Percentiles rank a stretch among this genome's conserved stretches.
phyloP scores from a whole-genome alignment of 371 early-diverging fungal genomes.

The Dinochytrium kinnereticum region DNA sequence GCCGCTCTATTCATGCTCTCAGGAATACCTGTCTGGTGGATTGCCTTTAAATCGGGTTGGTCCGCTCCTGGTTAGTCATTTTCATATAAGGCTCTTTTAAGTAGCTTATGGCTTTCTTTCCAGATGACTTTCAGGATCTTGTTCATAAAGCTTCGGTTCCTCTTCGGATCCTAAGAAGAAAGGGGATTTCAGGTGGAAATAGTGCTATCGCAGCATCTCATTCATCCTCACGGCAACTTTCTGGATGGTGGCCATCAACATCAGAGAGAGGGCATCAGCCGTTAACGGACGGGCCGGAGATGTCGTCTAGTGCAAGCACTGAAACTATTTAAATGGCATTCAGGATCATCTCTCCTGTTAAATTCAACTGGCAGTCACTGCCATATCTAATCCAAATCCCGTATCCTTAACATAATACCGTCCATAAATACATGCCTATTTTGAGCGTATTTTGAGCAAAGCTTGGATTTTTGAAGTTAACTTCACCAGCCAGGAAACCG shows the following conservation, averaged over 20 bases:
- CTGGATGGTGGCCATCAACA: neutral
- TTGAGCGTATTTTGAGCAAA: no score
- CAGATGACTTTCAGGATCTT: neutral
- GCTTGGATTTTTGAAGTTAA: no score
- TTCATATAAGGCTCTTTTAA: neutral
- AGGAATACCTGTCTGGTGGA: conserved; percentile 38
- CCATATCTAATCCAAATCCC: no score
- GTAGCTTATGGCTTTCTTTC: neutral
- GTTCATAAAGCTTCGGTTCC: neutral
- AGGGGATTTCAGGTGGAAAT: no score
- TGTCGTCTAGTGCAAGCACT: neutral
- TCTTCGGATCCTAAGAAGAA: neutral
- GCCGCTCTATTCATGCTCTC: conserved; percentile 28
- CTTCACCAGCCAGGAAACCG: no score
- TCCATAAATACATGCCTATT: no score
- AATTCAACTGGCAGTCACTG: no score
- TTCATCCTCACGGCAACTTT: no score
- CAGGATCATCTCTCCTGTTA: no score
- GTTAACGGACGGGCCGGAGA: neutral
- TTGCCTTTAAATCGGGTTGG: conserved; percentile 23
- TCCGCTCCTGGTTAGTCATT: neutral
- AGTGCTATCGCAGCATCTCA: neutral
- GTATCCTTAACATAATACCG: no score
- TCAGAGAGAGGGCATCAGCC: neutral
- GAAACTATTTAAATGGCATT: no score